Evolutionary conservation across 352 stramenopile species (phyloP).

Genomic region (Globisporangium megalacanthum): DNA sequence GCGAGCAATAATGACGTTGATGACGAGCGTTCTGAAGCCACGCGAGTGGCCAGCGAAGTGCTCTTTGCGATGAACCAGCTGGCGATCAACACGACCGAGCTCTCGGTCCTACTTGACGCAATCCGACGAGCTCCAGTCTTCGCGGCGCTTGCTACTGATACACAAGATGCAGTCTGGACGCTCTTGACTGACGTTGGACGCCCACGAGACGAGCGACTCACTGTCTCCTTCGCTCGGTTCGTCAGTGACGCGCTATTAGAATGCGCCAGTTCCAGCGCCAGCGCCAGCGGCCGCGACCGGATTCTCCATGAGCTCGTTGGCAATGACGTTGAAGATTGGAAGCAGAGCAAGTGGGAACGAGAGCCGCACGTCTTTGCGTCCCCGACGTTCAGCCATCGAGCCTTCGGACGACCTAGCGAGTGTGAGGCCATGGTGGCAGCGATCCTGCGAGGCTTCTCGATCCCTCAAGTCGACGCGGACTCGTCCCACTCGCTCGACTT

Average conservation of each 20-base stretch:
- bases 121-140: neutral
- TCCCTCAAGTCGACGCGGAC: slow-evolving; percentile 15
- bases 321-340: neutral
- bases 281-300: neutral
- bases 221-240: slow-evolving; percentile 9
- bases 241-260: neutral
- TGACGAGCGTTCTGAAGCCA: neutral
- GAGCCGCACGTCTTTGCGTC: neutral
- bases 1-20: neutral
- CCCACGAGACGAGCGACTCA: slow-evolving; percentile 4
- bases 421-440: slow-evolving; percentile 6
- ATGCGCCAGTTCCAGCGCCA: neutral
- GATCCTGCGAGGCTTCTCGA: slow-evolving; percentile 14
- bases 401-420: neutral
- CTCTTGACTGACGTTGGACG: neutral
- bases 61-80: neutral
- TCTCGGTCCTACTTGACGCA: neutral
- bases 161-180: neutral
- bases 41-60: neutral
- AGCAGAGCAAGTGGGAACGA: slow-evolving; percentile 9
- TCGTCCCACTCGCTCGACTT: slow-evolving; percentile 9
- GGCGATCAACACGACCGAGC: neutral
- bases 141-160: neutral
- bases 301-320: slow-evolving; percentile 6
- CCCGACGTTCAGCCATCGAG: neutral